Percentiles rank a stretch among this genome's conserved stretches.
phyloP scores from a whole-genome alignment of 768 basidiomycete species.

The Cyclocybe cylindracea region DNA sequence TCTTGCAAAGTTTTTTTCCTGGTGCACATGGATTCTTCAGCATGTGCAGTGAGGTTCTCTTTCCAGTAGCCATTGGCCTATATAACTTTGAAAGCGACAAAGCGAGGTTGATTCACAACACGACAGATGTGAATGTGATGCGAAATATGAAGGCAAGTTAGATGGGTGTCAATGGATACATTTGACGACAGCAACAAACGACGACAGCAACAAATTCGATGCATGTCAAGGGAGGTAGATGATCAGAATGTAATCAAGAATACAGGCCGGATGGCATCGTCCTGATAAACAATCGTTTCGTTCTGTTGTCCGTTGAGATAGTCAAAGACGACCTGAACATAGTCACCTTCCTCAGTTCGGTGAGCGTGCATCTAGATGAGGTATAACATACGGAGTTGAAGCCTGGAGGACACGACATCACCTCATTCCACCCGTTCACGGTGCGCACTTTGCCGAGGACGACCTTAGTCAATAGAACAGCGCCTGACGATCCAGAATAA shows the following conservation, averaged over 20 bases:
- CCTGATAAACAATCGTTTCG: slow-evolving; percentile 30
- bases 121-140: too few species aligned
- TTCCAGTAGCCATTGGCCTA: too few species aligned
- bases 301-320: slow-evolving; percentile 22
- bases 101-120: too few species aligned
- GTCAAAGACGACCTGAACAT: slow-evolving; percentile 21
- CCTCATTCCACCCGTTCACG: slow-evolving; percentile 20
- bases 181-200: too few species aligned
- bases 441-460: slow-evolving; percentile 24
- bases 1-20: too few species aligned
- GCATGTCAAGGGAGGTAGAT: too few species aligned
- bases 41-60: too few species aligned
- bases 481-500: slow-evolving; percentile 14
- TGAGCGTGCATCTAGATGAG: background rate
- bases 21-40: too few species aligned
- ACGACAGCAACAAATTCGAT: too few species aligned
- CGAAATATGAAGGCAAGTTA: too few species aligned
- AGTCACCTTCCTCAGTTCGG: background rate
- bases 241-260: slow-evolving; percentile 29
- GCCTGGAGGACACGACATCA: slow-evolving; percentile 25
- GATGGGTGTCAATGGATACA: too few species aligned
- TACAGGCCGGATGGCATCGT: slow-evolving; percentile 33
- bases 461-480: slow-evolving; percentile 29
- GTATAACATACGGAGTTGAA: slow-evolving; percentile 28
- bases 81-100: too few species aligned